Evolutionary conservation across 2,329 filamentous ascomycete species (phyloP).

Genomic region (Moelleriella libera): DNA sequence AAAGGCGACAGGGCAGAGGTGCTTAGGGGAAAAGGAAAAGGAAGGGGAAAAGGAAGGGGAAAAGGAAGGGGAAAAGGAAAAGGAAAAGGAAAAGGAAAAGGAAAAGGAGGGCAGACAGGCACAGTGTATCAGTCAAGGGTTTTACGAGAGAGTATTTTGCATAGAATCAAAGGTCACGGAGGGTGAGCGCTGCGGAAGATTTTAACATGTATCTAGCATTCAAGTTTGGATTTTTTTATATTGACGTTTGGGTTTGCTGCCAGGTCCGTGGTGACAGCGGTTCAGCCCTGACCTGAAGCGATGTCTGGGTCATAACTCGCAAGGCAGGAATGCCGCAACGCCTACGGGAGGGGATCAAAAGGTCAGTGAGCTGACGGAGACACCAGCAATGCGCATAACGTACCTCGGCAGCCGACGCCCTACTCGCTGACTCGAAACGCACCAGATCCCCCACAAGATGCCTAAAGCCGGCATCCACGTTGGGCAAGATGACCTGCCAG

Average conservation of each 20-base stretch:
- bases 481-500: constrained; percentile 60
- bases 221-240: too few species aligned
- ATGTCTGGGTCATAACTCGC: background rate
- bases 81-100: background rate
- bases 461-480: constrained; percentile 40
- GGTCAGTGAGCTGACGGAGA: background rate
- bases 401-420: constrained; percentile 47
- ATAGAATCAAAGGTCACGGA: too few species aligned
- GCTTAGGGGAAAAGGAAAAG: background rate
- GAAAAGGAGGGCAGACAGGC: too few species aligned
- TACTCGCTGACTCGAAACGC: constrained; percentile 49
- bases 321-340: constrained; percentile 10
- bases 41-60: background rate
- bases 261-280: too few species aligned
- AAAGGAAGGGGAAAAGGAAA: background rate
- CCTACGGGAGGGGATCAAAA: constrained; percentile 5
- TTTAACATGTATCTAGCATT: too few species aligned
- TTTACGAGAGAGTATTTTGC: too few species aligned
- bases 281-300: background rate
- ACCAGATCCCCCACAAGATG: constrained; percentile 57
- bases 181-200: too few species aligned
- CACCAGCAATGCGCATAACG: constrained; percentile 2
- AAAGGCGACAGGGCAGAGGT: constrained; percentile 16
- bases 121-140: too few species aligned
- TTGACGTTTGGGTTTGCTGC: too few species aligned